Base-by-base conservation (phyloP, 192 early-diverging fungal genomes). In the Coemansia sp. region DNA sequence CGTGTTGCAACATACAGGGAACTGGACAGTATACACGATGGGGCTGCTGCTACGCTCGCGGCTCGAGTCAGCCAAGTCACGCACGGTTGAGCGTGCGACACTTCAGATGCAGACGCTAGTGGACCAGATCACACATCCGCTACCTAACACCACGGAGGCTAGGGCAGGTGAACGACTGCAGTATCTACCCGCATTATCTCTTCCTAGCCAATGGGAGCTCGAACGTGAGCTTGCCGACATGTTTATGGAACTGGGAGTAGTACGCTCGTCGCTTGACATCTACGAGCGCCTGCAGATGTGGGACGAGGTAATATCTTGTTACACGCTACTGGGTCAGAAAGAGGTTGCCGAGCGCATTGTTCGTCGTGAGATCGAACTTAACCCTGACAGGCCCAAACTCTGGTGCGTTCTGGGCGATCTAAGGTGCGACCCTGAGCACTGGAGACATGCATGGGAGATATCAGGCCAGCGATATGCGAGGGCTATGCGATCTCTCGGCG, bases 1-100 rank as follows among this genome's bases (percentile, higher is more conserved):
- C 49, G 94, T 98, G 7, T 75, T 98, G 48, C 90, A 92, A 64
- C 92, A 95, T 61, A 85, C 93, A 54, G 94, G 93, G 82, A 99
- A 99, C 82, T 99, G 96, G 96, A 93, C 92, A 73, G 92, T 99
- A 16, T 89, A 97, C 82, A 95, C 97, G 25, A 95, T 97, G 93
- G 96, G 84, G 7, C 78, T 99, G 22, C 75, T 99, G 49, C 74
- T 96, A 49, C 87, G 96, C 8, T 93, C 93, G 14, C 91, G 96
- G 27, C 86, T 99, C 32, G 97, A 99, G 77, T 68, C 89, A 21
- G 67, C 86, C 31, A 91, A 92, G 61, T 84, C 89, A 18, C 85
- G 96, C 34, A 99, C 95, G 0, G 92, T 92, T 0, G 93, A 98
- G 74, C 90, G 97, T 38, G 83, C 92, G 8, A 87, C 84, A 1